Evolutionary conservation across 352 stramenopile genomes (phyloP), one percentile per base, ranked within the genome.

Genomic region (Phytopythium kandeliae): DNA sequence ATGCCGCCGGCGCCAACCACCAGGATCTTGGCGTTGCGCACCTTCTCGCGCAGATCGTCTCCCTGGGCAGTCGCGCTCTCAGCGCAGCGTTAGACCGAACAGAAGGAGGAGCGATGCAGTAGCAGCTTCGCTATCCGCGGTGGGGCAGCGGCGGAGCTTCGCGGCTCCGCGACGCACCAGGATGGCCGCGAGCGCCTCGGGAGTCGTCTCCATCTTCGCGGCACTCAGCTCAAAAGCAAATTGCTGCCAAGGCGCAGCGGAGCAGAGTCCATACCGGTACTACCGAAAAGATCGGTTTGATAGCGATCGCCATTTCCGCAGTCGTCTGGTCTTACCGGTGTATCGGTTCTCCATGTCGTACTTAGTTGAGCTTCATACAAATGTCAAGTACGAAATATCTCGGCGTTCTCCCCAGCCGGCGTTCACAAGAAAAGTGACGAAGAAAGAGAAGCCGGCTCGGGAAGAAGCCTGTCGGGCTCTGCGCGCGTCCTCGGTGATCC

Each of bases 1-100:
- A 99, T 99, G 53, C 97, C 97, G 15, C 97, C 97, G 3, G 96
- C 95, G 26, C 97, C 97, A 28, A 99, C 91, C 15, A 99, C 89
- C 15, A 99, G 71, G 54, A 99, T 91, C 57, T 89, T 95, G 43
- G 79, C 75, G 43, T 60, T 75, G 44, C 85, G 71, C 41, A 98
- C 87, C 51, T 86, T 85, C 19, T 57, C 53, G 30, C 65, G 58
- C 47, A 96, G 54, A 30, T 89, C 67, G 3, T 65, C 55, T 3
- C 74, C 85, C 71, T 96, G 35, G 6, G 17, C 3, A 7, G 9
- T 12, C 8, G 22, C 4, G 26, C 31, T 33, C 22, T 11, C 22
- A 19, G 9, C 4, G 4, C 4, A 31, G 28, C 4, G 28, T 31
- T 31, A 31, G 9, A 31, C 4, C 28, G 28, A 31, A 9, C 28